A percentile compares a stretch with the other conserved stretches of the same genome.
Evolutionary conservation across 75 land plant genomes (phyloP).

Genomic region (Pseudotsuga menziesii): DNA sequence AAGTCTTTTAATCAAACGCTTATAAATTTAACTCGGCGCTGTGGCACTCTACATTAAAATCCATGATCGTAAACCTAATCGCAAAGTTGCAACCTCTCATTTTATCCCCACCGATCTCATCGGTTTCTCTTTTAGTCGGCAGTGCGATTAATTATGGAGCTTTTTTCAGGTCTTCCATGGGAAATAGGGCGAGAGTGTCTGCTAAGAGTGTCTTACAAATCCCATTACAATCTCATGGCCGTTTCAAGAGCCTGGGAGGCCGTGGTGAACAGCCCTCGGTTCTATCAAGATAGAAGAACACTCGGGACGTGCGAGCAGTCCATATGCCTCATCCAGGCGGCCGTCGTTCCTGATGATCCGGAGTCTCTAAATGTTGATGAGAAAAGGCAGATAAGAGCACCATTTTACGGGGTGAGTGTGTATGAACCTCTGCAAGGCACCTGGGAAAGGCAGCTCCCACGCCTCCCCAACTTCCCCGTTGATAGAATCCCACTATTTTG

Average conservation of each 20-base stretch:
- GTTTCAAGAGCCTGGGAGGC: conserved; percentile 16
- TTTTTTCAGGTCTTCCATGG: conserved; percentile 4
- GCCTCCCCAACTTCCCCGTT: conserved; percentile 17
- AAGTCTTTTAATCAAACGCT: too few species aligned
- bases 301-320: not conserved
- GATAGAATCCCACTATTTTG: conserved; percentile 35
- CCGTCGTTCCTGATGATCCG: not conserved
- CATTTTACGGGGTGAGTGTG: conserved; percentile 10
- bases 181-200: conserved; percentile 24
- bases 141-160: not conserved
- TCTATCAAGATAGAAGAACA: conserved; percentile 4
- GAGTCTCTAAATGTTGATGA: not conserved
- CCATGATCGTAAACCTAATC: too few species aligned
- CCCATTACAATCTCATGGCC: not conserved
- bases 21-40: too few species aligned
- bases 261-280: not conserved
- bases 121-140: too few species aligned
- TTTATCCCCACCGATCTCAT: too few species aligned
- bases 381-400: not conserved
- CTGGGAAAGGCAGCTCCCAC: conserved; percentile 33
- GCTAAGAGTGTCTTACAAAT: conserved; percentile 14
- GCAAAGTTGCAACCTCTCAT: too few species aligned
- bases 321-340: conserved; percentile 19
- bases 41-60: too few species aligned
- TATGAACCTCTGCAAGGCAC: conserved; percentile 10